Conservation (phyloP, 345 rosid genomes). For the Conringia planisiliqua region DNA sequence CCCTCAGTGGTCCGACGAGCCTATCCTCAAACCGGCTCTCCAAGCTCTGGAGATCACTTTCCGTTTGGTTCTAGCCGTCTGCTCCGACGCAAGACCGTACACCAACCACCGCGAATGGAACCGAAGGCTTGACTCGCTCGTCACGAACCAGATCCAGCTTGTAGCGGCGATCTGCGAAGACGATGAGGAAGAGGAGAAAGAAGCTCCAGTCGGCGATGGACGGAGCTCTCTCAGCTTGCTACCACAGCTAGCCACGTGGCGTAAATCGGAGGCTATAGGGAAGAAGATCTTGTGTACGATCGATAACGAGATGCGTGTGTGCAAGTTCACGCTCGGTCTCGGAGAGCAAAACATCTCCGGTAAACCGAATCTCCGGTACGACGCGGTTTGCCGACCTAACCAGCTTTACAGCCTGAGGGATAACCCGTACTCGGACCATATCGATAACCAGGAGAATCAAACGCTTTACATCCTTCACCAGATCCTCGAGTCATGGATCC, state of each 20-base stretch:
- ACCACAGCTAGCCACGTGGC: conserved; percentile 77
- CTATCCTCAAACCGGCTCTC: conserved; percentile 68
- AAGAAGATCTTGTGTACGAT: conserved; percentile 56
- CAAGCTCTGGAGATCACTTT: conserved; percentile 82
- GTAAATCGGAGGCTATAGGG: conserved; percentile 63
- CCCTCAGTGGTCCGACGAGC: conserved; percentile 61
- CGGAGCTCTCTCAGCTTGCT: conserved; percentile 71
- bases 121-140: conserved; percentile 69
- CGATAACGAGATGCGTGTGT: conserved; percentile 77
- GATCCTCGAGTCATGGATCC: conserved; percentile 85
- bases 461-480: conserved; percentile 62
- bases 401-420: conserved; percentile 52
- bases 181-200: conserved; percentile 9
- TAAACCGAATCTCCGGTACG: conserved; percentile 79
- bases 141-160: conserved; percentile 67
- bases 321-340: conserved; percentile 73
- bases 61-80: conserved; percentile 56
- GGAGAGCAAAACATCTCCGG: conserved; percentile 82
- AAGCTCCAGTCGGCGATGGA: conserved; percentile 39
- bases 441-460: conserved; percentile 72
- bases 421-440: conserved; percentile 49
- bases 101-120: conserved; percentile 64
- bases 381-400: conserved; percentile 67
- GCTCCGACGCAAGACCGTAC: conserved; percentile 74
- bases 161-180: conserved; percentile 55